Evolutionary conservation across 352 stramenopile species (phyloP).

Genomic region (Globisporangium polare): DNA sequence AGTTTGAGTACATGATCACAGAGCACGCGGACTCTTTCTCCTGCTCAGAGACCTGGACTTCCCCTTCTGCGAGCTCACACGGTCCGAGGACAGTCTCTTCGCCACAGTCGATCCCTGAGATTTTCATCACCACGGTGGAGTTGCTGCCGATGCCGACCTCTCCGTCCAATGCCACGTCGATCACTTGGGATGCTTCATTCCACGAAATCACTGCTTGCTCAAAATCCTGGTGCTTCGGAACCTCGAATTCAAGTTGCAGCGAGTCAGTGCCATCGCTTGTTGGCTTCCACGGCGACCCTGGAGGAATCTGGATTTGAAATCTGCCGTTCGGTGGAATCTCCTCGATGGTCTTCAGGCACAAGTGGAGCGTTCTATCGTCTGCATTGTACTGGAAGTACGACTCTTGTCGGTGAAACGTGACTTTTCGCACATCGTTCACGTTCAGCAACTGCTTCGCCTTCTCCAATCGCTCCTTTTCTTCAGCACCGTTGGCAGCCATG

Average conservation of each 20-base stretch:
- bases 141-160: constrained; percentile 26
- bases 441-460: constrained; percentile 26
- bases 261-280: constrained; percentile 9
- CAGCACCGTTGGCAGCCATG: constrained; percentile 22
- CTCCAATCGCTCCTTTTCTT: constrained; percentile 29
- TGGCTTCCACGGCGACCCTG: constrained; percentile 24
- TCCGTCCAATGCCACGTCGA: constrained; percentile 34
- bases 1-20: constrained; percentile 34
- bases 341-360: constrained; percentile 37
- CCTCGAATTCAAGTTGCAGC: constrained; percentile 25
- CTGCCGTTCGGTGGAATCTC: constrained; percentile 27
- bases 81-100: constrained; percentile 29
- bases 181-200: constrained; percentile 17
- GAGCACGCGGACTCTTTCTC: constrained; percentile 12
- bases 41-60: constrained; percentile 2
- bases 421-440: constrained; percentile 21
- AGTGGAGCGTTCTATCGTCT: constrained; percentile 17
- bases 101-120: constrained; percentile 28
- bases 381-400: constrained; percentile 48
- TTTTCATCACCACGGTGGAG: constrained; percentile 32
- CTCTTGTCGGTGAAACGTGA: constrained; percentile 50
- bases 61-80: constrained; percentile 31
- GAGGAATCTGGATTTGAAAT: constrained; percentile 29
- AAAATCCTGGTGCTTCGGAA: constrained; percentile 29
- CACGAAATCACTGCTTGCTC: constrained; percentile 26